Percentiles rank a stretch among this genome's conserved stretches.
Evolutionary conservation across 805 yeast genomes (phyloP).

Genomic region (Starmerella gropengiesseri): DNA sequence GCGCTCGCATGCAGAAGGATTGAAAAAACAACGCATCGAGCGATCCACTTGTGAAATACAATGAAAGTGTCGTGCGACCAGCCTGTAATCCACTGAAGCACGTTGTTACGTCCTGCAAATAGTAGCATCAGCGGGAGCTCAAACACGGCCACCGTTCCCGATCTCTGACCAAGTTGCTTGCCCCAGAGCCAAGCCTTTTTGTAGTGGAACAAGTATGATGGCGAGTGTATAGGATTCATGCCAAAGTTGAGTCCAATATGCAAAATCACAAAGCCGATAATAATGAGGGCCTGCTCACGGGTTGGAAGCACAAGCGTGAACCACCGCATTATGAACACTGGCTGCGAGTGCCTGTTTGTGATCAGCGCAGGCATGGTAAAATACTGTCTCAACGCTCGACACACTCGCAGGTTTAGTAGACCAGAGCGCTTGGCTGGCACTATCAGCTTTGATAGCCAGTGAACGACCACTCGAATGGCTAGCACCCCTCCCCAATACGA

Average conservation of each 20-base stretch:
- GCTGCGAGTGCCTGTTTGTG: not conserved
- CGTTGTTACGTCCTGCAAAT: conserved; percentile 61
- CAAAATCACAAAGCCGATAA: conserved; percentile 30
- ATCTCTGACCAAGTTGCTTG: conserved; percentile 2
- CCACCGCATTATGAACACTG: not conserved
- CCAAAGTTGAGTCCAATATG: conserved; percentile 26
- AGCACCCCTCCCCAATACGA: conserved; percentile 16
- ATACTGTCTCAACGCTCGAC: not conserved
- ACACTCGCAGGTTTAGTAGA: not conserved
- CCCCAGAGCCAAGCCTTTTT: conserved; percentile 1
- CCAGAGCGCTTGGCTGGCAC: not conserved
- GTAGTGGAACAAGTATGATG: conserved; percentile 8
- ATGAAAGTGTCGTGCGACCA: conserved; percentile 49
- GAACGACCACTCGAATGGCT: conserved; percentile 2
- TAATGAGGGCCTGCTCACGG: conserved; percentile 31
- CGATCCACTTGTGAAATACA: conserved; percentile 39
- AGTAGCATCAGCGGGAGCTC: conserved; percentile 25
- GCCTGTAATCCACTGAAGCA: conserved; percentile 49
- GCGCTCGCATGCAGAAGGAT: conserved; percentile 24
- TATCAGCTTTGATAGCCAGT: conserved; percentile 1
- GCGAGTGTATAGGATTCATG: not conserved
- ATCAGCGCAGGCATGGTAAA: not conserved
- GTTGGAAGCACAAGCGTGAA: conserved; percentile 30
- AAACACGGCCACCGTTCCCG: conserved; percentile 10
- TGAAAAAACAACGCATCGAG: conserved; percentile 21